Evolutionary conservation across 108 stramenopile species (phyloP).

Genomic region (Bacterosira constricta): DNA sequence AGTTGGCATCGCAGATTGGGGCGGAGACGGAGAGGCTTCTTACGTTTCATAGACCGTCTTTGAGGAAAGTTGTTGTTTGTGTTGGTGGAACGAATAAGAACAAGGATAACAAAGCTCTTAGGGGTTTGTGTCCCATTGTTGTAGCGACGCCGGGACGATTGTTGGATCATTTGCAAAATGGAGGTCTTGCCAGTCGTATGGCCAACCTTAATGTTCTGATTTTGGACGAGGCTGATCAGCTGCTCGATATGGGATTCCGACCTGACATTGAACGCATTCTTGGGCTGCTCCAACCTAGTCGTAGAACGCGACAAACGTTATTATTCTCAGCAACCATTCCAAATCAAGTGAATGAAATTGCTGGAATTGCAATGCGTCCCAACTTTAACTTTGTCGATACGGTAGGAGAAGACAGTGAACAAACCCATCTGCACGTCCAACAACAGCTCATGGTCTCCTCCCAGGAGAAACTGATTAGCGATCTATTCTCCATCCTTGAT

Average conservation of each 20-base stretch:
- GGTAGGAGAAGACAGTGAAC: constrained; percentile 50
- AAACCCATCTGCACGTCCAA: constrained; percentile 58
- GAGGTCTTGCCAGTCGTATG: constrained; percentile 48
- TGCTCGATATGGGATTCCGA: constrained; percentile 94
- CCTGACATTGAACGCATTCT: constrained; percentile 83
- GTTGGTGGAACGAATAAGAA: constrained; percentile 82
- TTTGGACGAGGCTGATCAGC: constrained; percentile 65
- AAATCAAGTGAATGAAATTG: constrained; percentile 56
- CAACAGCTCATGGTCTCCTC: constrained; percentile 49
- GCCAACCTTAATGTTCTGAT: constrained; percentile 33
- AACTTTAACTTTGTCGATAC: constrained; percentile 60
- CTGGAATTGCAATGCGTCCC: constrained; percentile 32
- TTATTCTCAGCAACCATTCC: constrained; percentile 93
- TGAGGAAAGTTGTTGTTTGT: constrained; percentile 69
- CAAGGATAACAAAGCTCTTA: constrained; percentile 76
- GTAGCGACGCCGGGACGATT: constrained; percentile 94
- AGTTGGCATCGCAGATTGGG: constrained; percentile 89
- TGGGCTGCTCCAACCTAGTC: constrained; percentile 49
- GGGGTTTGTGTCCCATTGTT: constrained; percentile 61
- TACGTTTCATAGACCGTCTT: constrained; percentile 56
- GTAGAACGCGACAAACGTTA: constrained; percentile 74
- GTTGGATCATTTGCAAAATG: constrained; percentile 90
- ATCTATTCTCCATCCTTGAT: constrained; percentile 40
- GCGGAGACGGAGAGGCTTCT: constrained; percentile 58
- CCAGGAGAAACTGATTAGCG: constrained; percentile 34